Conservation (phyloP, 2,329 filamentous ascomycete species). For the Elsinoe arachidis region DNA sequence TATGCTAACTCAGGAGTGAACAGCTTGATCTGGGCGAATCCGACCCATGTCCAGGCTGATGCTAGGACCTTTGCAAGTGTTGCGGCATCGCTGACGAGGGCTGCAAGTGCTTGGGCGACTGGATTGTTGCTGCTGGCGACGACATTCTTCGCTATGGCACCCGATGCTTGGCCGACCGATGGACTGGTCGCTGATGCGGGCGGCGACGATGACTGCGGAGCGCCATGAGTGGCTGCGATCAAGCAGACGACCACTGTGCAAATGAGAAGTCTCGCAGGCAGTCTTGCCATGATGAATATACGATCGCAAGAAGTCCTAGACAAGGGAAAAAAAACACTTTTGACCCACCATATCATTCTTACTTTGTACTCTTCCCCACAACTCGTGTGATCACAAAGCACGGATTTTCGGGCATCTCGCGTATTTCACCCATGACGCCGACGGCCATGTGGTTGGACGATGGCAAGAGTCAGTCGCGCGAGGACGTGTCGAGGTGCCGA, state of each 20-base stretch:
- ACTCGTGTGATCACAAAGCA: not conserved
- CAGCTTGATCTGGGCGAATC: not conserved
- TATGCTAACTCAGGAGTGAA: constrained; percentile 1
- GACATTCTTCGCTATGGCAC: not conserved
- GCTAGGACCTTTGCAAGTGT: not conserved
- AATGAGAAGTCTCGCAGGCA: not conserved
- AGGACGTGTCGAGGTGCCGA: not conserved
- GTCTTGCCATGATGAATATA: not conserved
- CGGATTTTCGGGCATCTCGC: not conserved
- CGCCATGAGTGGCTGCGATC: not conserved
- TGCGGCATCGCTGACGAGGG: not conserved
- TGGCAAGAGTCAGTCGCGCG: not conserved
- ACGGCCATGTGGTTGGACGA: not conserved
- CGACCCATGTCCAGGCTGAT: not conserved
- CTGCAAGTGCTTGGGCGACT: not conserved
- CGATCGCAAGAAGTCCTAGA: not conserved
- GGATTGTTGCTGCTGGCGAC: constrained; percentile 4
- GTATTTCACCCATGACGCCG: not conserved
- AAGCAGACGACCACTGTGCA: not conserved
- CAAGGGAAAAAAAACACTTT: not conserved
- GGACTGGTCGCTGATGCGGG: not conserved
- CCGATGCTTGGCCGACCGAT: not conserved
- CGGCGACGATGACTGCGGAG: not conserved
- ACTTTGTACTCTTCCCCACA: not conserved
- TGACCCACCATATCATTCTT: not conserved